Percentiles rank a stretch among this genome's conserved stretches.
These are phyloP conservation scores for Eleusine indica DNA, from an alignment of 176 grass and related monocot genomes.

Conservation along the genomic window DNA sequence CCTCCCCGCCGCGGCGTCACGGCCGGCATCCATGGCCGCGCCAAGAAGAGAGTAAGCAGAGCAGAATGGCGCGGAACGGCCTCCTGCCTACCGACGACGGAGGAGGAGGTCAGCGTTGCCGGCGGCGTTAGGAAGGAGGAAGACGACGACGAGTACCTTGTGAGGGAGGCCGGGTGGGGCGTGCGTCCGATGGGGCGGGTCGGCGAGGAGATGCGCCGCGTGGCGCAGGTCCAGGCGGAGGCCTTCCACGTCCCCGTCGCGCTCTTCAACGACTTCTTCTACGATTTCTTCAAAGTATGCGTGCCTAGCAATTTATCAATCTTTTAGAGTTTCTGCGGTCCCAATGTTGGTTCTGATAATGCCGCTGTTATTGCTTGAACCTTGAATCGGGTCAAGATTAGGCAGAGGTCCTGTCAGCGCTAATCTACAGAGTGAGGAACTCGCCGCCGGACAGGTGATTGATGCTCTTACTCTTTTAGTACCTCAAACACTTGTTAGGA, in stretches of 20 bases:
- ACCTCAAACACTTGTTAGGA: background rate
- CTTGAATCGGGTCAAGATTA: conserved; percentile 61
- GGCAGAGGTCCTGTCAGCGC: conserved; percentile 88
- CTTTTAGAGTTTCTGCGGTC: background rate
- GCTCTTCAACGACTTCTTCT: conserved; percentile 78
- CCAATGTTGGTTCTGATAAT: background rate
- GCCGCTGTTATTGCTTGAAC: conserved; percentile 5
- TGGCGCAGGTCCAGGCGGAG: conserved; percentile 82
- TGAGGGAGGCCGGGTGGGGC: conserved; percentile 64
- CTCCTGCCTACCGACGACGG: conserved; percentile 41
- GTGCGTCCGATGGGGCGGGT: conserved; percentile 69
- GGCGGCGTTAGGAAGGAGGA: conserved; percentile 9
- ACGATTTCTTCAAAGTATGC: conserved; percentile 78
- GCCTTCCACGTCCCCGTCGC: conserved; percentile 84
- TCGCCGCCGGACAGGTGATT: conserved; percentile 72
- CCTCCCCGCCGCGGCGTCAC: background rate
- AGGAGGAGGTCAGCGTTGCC: conserved; percentile 34
- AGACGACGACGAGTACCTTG: conserved; percentile 44
- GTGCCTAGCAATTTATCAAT: background rate
- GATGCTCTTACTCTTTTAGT: conserved; percentile 21
- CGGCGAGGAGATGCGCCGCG: conserved; percentile 81
- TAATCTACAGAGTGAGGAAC: conserved; percentile 79
- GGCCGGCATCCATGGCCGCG: background rate
- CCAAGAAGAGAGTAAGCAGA: conserved; percentile 15
- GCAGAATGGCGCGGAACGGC: background rate